phyloP scores from a whole-genome alignment of 768 basidiomycete genomes.

The Vishniacozyma victoriae region DNA sequence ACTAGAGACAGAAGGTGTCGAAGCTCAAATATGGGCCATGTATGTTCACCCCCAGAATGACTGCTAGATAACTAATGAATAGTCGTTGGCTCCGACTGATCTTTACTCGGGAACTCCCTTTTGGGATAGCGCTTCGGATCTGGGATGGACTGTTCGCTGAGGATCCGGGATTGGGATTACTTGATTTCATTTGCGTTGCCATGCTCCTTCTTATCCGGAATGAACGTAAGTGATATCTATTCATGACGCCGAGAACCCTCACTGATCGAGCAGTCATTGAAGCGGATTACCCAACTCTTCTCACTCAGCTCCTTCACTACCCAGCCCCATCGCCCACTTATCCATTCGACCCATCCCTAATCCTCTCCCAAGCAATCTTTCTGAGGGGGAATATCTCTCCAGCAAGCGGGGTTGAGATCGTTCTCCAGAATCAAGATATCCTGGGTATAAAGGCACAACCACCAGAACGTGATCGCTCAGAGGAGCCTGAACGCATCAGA shows the following conservation, averaged over 20 bases:
- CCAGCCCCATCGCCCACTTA: conserved; percentile 54
- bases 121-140: conserved; percentile 73
- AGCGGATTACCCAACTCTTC: conserved; percentile 76
- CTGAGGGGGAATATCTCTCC: conserved; percentile 69
- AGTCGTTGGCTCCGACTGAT: conserved; percentile 91
- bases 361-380: conserved; percentile 76
- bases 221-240: conserved; percentile 56
- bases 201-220: conserved; percentile 94
- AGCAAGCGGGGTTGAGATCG: conserved; percentile 67
- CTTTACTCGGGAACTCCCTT: conserved; percentile 84
- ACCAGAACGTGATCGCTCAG: conserved; percentile 45
- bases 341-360: conserved; percentile 50
- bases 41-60: conserved; percentile 49
- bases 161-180: conserved; percentile 69
- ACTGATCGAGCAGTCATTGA: conserved; percentile 60
- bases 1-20: conserved; percentile 74
- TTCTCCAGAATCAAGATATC: conserved; percentile 73
- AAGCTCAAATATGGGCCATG: conserved; percentile 97
- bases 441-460: conserved; percentile 58
- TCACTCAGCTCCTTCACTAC: conserved; percentile 80
- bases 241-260: conserved; percentile 3
- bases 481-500: neutral
- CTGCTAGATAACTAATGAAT: neutral
- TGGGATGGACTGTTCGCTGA: conserved; percentile 95
- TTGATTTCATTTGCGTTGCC: conserved; percentile 82